Conservation (phyloP, 1,139 yeast species). For the Pichia sp. region DNA sequence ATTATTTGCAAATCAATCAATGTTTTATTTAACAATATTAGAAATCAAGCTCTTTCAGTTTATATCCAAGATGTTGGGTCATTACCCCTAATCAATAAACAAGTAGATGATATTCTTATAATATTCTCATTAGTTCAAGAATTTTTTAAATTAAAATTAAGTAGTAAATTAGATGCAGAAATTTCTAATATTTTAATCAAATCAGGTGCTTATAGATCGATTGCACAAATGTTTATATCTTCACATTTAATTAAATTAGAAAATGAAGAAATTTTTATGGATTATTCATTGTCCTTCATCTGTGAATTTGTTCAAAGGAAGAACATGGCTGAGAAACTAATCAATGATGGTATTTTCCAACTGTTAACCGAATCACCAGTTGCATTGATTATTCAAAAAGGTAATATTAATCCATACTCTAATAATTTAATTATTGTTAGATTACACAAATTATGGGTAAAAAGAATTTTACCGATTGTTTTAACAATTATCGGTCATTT, state of each 20-base stretch:
- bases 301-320: conserved; percentile 62
- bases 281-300: conserved; percentile 61
- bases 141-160: conserved; percentile 47
- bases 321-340: conserved; percentile 59
- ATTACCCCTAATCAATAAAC: conserved; percentile 21
- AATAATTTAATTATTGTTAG: conserved; percentile 28
- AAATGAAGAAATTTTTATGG: conserved; percentile 63
- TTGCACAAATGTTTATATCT: conserved; percentile 61
- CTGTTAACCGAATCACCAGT: conserved; percentile 71
- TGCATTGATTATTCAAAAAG: conserved; percentile 60
- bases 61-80: conserved; percentile 31
- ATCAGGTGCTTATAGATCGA: conserved; percentile 55
- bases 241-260: conserved; percentile 58
- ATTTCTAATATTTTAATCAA: conserved; percentile 51
- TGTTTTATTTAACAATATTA: conserved; percentile 49
- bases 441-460: conserved; percentile 72
- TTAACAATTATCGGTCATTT: conserved; percentile 54
- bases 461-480: conserved; percentile 69
- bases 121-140: conserved; percentile 58
- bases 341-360: conserved; percentile 60
- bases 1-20: conserved; percentile 57
- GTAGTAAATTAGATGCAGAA: conserved; percentile 43
- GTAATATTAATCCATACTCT: conserved; percentile 45
- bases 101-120: conserved; percentile 58
- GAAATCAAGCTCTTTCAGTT: conserved; percentile 44